These are phyloP conservation scores for Celoporthe dispersa DNA, from an alignment of 2,329 filamentous ascomycete species.

Conservation along the genomic window DNA sequence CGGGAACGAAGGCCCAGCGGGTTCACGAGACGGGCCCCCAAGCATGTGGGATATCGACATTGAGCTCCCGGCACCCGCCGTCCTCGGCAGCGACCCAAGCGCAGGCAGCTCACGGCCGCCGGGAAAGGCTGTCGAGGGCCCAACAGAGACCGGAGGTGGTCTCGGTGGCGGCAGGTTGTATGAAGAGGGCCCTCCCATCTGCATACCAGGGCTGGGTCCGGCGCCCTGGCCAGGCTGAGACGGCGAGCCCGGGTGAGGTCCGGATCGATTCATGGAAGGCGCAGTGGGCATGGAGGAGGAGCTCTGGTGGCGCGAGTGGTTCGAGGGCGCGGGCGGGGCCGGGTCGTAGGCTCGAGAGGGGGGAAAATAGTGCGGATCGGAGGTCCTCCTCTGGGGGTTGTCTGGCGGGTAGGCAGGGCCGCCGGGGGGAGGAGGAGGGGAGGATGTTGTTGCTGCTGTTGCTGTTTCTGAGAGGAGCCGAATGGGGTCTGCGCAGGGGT, in stretches of 20 bases:
- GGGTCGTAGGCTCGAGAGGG: conserved; percentile 42
- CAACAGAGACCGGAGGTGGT: conserved; percentile 47
- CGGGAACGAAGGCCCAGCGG: conserved; percentile 44
- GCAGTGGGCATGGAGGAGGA: conserved; percentile 49
- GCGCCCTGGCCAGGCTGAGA: conserved; percentile 41
- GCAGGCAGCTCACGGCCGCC: conserved; percentile 58
- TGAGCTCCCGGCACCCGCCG: conserved; percentile 54
- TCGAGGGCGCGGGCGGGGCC: conserved; percentile 37
- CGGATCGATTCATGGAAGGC: conserved; percentile 44
- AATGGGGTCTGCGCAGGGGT: conserved; percentile 30
- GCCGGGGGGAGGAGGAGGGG: conserved; percentile 34
- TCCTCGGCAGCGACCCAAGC: conserved; percentile 53
- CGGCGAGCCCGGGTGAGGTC: conserved; percentile 53
- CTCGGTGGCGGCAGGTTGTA: conserved; percentile 54
- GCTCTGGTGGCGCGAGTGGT: conserved; percentile 49
- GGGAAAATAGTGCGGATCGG: conserved; percentile 50
- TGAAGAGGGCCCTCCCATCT: conserved; percentile 36
- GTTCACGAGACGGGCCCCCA: conserved; percentile 52
- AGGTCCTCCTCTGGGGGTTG: conserved; percentile 43
- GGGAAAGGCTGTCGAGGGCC: conserved; percentile 50
- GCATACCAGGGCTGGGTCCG: conserved; percentile 33
- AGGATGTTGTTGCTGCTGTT: conserved; percentile 27
- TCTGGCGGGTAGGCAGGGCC: conserved; percentile 37
- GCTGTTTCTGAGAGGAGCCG: conserved; percentile 26
- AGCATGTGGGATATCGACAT: conserved; percentile 68